phyloP scores from a whole-genome alignment of 2,329 filamentous ascomycete species.

The Aspergillus brasiliensis region DNA sequence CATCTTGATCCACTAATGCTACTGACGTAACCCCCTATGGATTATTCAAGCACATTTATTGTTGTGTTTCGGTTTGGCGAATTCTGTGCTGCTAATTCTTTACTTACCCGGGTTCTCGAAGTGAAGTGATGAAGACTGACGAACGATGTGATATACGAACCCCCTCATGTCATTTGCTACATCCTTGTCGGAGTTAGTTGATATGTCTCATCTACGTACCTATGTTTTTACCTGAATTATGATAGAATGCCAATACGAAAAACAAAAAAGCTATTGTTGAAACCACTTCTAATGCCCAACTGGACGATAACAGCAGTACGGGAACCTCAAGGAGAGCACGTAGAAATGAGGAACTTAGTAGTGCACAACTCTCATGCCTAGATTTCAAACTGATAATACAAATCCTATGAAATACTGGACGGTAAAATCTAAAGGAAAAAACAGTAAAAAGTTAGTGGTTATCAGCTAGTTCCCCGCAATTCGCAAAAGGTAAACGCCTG shows the following conservation, averaged over 20 bases:
- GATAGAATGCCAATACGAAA: background rate
- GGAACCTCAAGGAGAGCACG: too few species aligned
- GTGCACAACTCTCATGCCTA: too few species aligned
- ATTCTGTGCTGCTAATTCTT: too few species aligned
- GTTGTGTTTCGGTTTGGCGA: too few species aligned
- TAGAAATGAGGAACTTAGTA: too few species aligned
- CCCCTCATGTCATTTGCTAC: background rate
- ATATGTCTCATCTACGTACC: background rate
- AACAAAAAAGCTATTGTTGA: background rate
- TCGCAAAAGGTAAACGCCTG: too few species aligned
- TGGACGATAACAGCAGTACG: too few species aligned
- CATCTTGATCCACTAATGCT: slow-evolving; percentile 6
- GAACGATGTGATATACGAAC: background rate
- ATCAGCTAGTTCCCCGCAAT: too few species aligned
- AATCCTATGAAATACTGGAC: background rate
- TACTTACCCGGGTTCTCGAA: too few species aligned
- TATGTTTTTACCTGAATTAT: background rate
- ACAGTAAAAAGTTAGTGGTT: too few species aligned
- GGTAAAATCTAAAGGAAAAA: too few species aligned
- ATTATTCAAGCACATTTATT: background rate
- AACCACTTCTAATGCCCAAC: background rate
- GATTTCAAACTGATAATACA: background rate
- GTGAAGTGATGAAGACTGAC: too few species aligned
- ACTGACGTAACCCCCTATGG: background rate
- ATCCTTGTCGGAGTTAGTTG: background rate